A percentile compares a stretch with the other conserved stretches of the same genome.
Conservation (phyloP, 2,329 filamentous ascomycete species). For the Raffaelea ambrosiae region DNA sequence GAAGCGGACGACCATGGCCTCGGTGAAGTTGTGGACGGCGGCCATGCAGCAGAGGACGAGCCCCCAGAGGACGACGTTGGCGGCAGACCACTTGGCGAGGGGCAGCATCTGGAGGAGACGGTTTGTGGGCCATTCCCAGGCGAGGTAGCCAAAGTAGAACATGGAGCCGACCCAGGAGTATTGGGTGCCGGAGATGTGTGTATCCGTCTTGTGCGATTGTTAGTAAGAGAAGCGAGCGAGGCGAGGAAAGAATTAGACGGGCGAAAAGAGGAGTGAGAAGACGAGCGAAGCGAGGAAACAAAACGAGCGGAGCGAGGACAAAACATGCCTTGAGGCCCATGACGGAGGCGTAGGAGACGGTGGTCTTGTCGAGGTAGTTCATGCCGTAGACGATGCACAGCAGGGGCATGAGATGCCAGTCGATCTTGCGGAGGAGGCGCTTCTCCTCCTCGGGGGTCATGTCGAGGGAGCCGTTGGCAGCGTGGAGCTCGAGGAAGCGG, state of each 20-base stretch:
- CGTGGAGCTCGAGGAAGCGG: too few relatives aligned
- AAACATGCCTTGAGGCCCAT: constrained; percentile 36
- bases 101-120: constrained; percentile 55
- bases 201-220: constrained; percentile 22
- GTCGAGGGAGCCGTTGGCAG: constrained; percentile 2
- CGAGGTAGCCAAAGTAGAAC: constrained; percentile 39
- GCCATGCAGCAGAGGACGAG: constrained; percentile 50
- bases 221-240: neutral
- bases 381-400: constrained; percentile 50
- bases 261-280: neutral
- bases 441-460: constrained; percentile 30
- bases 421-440: constrained; percentile 34
- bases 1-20: constrained; percentile 57
- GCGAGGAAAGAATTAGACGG: neutral
- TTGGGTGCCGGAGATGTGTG: constrained; percentile 31
- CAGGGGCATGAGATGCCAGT: constrained; percentile 37
- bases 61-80: constrained; percentile 58
- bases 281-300: neutral
- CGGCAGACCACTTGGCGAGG: constrained; percentile 57
- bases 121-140: constrained; percentile 59
- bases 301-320: neutral
- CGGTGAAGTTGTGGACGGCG: constrained; percentile 49
- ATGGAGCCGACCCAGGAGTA: constrained; percentile 43
- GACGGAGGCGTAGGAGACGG: constrained; percentile 38
- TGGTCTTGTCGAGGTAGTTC: constrained; percentile 43